Evolutionary conservation across 257 asterid species (phyloP), one percentile per base, ranked within the genome.

Genomic region (Solanum virginianum): DNA sequence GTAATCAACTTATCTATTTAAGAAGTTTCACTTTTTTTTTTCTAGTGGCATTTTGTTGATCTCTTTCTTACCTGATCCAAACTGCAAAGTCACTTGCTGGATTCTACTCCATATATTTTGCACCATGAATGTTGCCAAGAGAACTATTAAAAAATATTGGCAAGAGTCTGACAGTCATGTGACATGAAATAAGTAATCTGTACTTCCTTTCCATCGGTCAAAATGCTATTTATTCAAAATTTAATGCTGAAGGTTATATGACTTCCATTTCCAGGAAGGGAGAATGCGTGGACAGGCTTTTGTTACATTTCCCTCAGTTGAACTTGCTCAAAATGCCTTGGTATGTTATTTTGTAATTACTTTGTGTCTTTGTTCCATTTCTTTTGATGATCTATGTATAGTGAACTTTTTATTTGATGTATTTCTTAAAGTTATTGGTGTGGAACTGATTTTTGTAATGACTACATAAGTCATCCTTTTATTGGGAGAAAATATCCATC

Each of bases 221-320:
- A 36, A 22, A 69, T 36, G 66, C 13, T 32, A 71, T 45, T 56
- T 84, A 20, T 51, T 56, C 65, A 14, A 12, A 22, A 84, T 29
- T 18, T 53, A 20, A 36, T 47, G 24, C 65, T 54, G 29, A 51
- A 65, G 84, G 13, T 60, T 75, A 17, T 53, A 47, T 17, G 59
- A 26, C 79, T 75, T 77, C 71, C 26, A 10, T 11, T 47, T 87
- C 29, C 85, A 96, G 99, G 99, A 96, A 91, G 99, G 99, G 88
- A 94, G 99, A 90, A 96, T 96, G 99, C 93, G 97, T 85, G 99
- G 97, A 62, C 99, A 95, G 92, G 98, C 98, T 49, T 96, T 96
- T 88, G 88, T 95, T 86, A 96, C 99, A 43, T 95, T 96, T 90
- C 98, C 98, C 17, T 89, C 98, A 0, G 91, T 89, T 41, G 99